Percentiles rank a stretch among this genome's conserved stretches.
Evolutionary conservation across 768 basidiomycete species (phyloP).

Genomic region (Gloeostereum incarnatum): DNA sequence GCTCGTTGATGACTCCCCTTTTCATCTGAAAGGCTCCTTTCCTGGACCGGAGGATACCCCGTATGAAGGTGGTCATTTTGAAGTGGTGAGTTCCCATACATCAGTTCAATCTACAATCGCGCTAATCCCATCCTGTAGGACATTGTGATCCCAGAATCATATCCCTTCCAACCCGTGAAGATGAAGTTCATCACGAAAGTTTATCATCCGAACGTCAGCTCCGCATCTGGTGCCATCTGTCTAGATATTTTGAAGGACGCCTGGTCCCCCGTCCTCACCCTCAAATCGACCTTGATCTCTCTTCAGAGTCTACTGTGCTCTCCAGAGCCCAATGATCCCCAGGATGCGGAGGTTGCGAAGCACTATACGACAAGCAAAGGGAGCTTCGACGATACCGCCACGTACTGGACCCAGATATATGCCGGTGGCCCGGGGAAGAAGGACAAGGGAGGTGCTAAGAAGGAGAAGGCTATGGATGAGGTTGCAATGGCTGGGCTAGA

Average conservation of each 20-base stretch:
- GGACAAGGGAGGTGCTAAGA: conserved; percentile 25
- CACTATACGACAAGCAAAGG: conserved; percentile 85
- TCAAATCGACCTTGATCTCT: conserved; percentile 94
- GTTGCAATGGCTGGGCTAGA: conserved; percentile 79
- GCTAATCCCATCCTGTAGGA: conserved; percentile 40
- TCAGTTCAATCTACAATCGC: neutral
- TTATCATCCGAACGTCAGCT: conserved; percentile 94
- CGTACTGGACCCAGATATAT: conserved; percentile 91
- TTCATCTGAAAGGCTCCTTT: conserved; percentile 88
- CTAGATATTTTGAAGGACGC: conserved; percentile 83
- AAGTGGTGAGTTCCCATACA: conserved; percentile 57
- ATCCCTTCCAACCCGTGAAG: conserved; percentile 91
- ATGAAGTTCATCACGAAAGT: conserved; percentile 98
- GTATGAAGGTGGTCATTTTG: conserved; percentile 85
- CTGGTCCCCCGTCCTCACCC: conserved; percentile 92
- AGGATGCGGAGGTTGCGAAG: conserved; percentile 97
- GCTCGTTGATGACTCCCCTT: conserved; percentile 81
- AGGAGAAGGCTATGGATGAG: conserved; percentile 41
- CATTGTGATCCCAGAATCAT: conserved; percentile 86
- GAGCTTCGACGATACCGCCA: conserved; percentile 87
- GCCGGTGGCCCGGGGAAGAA: conserved; percentile 61
- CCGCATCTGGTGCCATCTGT: conserved; percentile 91
- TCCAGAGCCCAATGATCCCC: conserved; percentile 93
- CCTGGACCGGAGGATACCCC: conserved; percentile 90
- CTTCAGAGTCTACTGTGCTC: conserved; percentile 89